Evolutionary conservation across 2,329 filamentous ascomycete genomes (phyloP).

Genomic region (Stemphylium beticola): DNA sequence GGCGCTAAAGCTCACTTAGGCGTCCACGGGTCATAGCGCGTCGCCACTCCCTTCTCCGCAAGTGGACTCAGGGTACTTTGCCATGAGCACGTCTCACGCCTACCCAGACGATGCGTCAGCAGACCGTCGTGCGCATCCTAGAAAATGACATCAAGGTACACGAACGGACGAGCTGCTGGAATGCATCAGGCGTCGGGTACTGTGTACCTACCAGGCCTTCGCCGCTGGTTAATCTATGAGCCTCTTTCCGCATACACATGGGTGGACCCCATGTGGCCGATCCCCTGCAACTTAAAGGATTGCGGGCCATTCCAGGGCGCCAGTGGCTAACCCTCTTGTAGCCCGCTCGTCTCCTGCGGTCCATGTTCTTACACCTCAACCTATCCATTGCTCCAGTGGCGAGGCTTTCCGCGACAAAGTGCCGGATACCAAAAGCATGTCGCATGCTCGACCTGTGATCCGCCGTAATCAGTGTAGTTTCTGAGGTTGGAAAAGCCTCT

Average conservation of each 20-base stretch:
- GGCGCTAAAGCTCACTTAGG: not conserved
- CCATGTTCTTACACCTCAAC: not conserved
- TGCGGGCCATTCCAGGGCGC: not conserved
- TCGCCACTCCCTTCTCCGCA: not conserved
- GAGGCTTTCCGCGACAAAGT: not conserved
- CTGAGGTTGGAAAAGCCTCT: not conserved
- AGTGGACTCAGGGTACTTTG: not conserved
- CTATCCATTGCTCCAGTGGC: constrained; percentile 1
- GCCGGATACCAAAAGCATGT: not conserved
- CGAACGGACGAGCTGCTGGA: not conserved
- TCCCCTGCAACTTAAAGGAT: not conserved
- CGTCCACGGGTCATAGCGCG: not conserved
- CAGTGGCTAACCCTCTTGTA: not conserved
- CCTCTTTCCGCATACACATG: not conserved
- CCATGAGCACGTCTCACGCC: not conserved
- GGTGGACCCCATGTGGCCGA: constrained; percentile 3
- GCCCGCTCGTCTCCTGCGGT: not conserved
- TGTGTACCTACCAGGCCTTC: not conserved
- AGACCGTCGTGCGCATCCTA: not conserved
- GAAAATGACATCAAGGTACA: not conserved
- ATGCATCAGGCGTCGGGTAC: not conserved
- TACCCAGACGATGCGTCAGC: not conserved
- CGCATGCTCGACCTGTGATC: not conserved
- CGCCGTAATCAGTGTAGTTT: not conserved
- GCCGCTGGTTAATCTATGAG: not conserved